Conservation (phyloP, 1,139 yeast species). For the Blastobotrys indianensis region DNA sequence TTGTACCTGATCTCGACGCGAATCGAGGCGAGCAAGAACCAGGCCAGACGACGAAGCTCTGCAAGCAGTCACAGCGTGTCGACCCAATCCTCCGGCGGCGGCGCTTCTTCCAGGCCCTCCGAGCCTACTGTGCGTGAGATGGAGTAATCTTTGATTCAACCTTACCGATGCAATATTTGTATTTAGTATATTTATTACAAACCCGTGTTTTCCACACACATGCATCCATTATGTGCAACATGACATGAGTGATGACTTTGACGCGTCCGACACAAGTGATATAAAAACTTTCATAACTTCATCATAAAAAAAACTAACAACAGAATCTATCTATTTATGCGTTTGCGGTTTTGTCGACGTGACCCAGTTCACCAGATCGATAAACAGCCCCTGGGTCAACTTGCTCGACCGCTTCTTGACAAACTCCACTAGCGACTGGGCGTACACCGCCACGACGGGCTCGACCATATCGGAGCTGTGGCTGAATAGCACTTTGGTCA, state of each 20-base stretch:
- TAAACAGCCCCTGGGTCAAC: constrained; percentile 56
- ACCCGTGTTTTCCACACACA: background rate
- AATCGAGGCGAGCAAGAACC: constrained; percentile 52
- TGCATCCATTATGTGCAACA: background rate
- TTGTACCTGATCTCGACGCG: constrained; percentile 70
- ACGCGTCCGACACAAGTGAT: too few relatives aligned
- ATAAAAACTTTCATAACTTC: too few relatives aligned
- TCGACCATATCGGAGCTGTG: constrained; percentile 18
- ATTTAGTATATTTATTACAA: too few relatives aligned
- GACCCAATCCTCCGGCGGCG: too few relatives aligned
- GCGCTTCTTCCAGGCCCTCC: too few relatives aligned
- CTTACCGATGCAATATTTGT: too few relatives aligned
- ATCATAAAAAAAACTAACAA: background rate
- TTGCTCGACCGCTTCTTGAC: constrained; percentile 42
- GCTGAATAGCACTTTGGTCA: constrained; percentile 42
- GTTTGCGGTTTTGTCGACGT: constrained; percentile 31
- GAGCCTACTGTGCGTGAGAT: too few relatives aligned
- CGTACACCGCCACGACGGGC: constrained; percentile 51
- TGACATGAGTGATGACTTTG: too few relatives aligned
- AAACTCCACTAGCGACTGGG: constrained; percentile 57
- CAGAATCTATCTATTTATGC: background rate
- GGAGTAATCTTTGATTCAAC: too few relatives aligned
- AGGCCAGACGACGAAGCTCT: constrained; percentile 1
- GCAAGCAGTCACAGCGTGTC: background rate
- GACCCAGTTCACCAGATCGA: constrained; percentile 80